Evolutionary conservation across 225 moss, liverwort and hornwort species (phyloP), one percentile per base, ranked within the genome.

Genomic region (Polytrichum formosum): DNA sequence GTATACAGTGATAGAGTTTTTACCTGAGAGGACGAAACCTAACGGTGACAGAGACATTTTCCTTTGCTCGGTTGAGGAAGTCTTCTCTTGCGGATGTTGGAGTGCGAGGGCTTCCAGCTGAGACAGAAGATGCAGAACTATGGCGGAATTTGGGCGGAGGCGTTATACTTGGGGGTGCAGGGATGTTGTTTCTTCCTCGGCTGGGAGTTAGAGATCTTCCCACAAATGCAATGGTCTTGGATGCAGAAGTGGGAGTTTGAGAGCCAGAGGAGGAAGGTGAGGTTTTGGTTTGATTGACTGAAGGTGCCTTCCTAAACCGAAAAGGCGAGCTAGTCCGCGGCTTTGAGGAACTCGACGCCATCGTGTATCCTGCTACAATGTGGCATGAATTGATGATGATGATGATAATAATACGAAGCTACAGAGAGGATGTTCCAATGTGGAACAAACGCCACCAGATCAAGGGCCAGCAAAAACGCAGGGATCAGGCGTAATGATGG

Each of bases 1-100:
- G 21, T 1, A 21, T 20, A 58, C 20, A 21, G 58, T 6, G n/a
- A 58, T 6, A 58, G 23, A 21, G 58, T 23, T 20, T 58, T 20
- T 89, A 96, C 96, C 93, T 96, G 81, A 96, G 93, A 77, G 96
- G 96, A 65, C 96, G 96, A 80, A 96, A 96, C 27, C 96, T 88
- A 54, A 96, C 90, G 9, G 96, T 96, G 28, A 96, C 96, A 28
- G 93, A 88, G 5, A 96, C 91, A 73, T 91, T 91, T 81, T 96
- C 96, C 81, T 96, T 96, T 8, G 93, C 91, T 68, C 91, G 90
- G 59, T 80, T 90, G 29, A 89, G 67, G 56, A 89, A 93, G 75
- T 96, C 96, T 30, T 80, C 81, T 67, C 87, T 82, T 67, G 84
- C 78, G 4, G 93, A 96, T 7, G 96, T 93, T 62, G 96, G 96